These are phyloP conservation scores for Cryptococcus sp. DNA, from an alignment of 1,284 basidiomycete species.

Conservation along the genomic window DNA sequence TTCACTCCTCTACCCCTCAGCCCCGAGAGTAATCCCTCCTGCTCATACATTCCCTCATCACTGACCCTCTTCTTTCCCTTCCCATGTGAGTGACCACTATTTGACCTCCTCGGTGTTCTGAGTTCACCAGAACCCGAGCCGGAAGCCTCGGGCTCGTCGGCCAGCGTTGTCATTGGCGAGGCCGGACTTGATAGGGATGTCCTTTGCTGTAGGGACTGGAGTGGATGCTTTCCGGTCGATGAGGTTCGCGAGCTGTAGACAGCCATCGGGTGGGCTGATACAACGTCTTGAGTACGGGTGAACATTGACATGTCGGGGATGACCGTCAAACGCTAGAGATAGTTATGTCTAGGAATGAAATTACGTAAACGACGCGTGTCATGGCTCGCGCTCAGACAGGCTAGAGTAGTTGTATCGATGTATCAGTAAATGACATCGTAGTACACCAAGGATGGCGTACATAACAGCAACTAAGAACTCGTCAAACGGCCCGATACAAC, in stretches of 20 bases:
- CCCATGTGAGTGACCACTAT: neutral
- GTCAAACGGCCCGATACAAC: too few species aligned
- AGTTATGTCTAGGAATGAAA: too few species aligned
- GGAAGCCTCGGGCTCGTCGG: neutral
- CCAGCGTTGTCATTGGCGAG: neutral
- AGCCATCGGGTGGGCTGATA: neutral
- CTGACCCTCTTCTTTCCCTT: conserved; percentile 1
- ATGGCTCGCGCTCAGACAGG: too few species aligned
- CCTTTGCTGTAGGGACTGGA: neutral
- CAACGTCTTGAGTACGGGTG: neutral
- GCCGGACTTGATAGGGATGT: neutral
- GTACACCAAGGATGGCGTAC: too few species aligned
- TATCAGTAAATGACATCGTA: too few species aligned
- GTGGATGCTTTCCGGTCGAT: neutral
- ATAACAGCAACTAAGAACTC: too few species aligned
- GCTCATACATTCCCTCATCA: neutral
- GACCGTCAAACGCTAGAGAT: too few species aligned
- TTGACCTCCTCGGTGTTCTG: neutral
- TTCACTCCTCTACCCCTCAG: neutral
- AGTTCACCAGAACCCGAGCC: neutral
- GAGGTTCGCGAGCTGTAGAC: neutral
- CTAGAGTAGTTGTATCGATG: too few species aligned
- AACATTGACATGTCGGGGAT: too few species aligned
- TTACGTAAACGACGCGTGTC: too few species aligned
- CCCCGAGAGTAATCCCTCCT: neutral